Evolutionary conservation across 257 asterid species (phyloP).

Genomic region (Salvia splendens): DNA sequence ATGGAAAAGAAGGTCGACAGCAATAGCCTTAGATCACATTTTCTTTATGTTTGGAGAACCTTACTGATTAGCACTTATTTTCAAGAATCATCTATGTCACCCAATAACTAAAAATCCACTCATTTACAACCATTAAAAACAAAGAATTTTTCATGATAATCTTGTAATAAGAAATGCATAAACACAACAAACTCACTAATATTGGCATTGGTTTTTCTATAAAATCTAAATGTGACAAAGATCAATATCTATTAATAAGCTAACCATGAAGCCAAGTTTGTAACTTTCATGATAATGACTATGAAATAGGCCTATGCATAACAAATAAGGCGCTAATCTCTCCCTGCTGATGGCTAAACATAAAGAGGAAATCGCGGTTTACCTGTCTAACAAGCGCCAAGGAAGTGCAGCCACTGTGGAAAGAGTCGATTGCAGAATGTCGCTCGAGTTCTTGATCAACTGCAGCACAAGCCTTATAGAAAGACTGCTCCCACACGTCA

Average conservation of each 20-base stretch:
- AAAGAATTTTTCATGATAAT: neutral
- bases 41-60: neutral
- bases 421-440: slow-evolving; percentile 56
- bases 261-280: slow-evolving; percentile 1
- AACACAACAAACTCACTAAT: neutral
- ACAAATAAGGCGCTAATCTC: neutral
- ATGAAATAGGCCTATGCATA: neutral
- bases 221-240: neutral
- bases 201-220: neutral
- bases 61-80: neutral
- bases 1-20: slow-evolving; percentile 12
- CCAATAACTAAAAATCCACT: neutral
- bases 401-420: slow-evolving; percentile 73
- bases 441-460: slow-evolving; percentile 63
- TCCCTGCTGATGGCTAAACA: neutral
- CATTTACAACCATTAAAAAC: slow-evolving; percentile 5
- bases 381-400: slow-evolving; percentile 70
- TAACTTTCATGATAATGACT: neutral
- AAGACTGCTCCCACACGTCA: slow-evolving; percentile 66
- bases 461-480: slow-evolving; percentile 56
- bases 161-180: neutral
- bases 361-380: slow-evolving; percentile 12
- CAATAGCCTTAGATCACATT: neutral
- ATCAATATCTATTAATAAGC: neutral
- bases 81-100: neutral